Conservation (phyloP, 2,329 filamentous ascomycete genomes). For the Pseudopithomyces maydicus region DNA sequence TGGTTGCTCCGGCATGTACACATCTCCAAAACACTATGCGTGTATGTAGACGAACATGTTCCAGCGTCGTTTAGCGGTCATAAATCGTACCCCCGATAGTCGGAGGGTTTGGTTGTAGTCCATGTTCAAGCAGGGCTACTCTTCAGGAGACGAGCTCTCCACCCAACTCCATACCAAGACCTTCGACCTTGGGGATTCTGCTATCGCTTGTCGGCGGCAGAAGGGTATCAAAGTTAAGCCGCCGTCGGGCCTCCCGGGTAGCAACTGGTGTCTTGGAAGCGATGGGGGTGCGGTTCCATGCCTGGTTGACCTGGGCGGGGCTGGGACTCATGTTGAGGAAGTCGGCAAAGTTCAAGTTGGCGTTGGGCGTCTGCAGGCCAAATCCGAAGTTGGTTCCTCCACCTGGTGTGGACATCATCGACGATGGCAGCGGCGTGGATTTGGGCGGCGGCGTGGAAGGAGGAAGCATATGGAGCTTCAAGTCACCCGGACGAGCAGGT, state of each 20-base stretch:
- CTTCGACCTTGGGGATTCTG: slow-evolving; percentile 54
- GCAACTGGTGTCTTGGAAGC: slow-evolving; percentile 71
- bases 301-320: slow-evolving; percentile 74
- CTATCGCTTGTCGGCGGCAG: slow-evolving; percentile 59
- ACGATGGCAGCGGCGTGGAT: slow-evolving; percentile 71
- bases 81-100: slow-evolving; percentile 23
- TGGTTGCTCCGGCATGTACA: background rate
- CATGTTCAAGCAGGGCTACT: slow-evolving; percentile 15
- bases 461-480: slow-evolving; percentile 54
- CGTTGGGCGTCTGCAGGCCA: slow-evolving; percentile 75
- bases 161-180: slow-evolving; percentile 69
- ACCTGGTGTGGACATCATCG: slow-evolving; percentile 86
- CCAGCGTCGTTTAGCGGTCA: slow-evolving; percentile 24
- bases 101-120: slow-evolving; percentile 14
- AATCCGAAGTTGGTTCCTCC: slow-evolving; percentile 64
- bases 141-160: slow-evolving; percentile 63
- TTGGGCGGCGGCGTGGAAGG: slow-evolving; percentile 62
- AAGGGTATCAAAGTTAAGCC: slow-evolving; percentile 83
- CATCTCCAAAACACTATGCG: slow-evolving; percentile 12
- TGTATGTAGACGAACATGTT: slow-evolving; percentile 11
- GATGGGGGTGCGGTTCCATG: slow-evolving; percentile 69
- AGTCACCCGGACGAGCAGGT: slow-evolving; percentile 65
- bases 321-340: slow-evolving; percentile 98
- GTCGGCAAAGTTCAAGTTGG: slow-evolving; percentile 91
- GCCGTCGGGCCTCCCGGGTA: slow-evolving; percentile 71